Base-by-base conservation (phyloP, 208 protist genomes). In the Crithidia expoeki region DNA sequence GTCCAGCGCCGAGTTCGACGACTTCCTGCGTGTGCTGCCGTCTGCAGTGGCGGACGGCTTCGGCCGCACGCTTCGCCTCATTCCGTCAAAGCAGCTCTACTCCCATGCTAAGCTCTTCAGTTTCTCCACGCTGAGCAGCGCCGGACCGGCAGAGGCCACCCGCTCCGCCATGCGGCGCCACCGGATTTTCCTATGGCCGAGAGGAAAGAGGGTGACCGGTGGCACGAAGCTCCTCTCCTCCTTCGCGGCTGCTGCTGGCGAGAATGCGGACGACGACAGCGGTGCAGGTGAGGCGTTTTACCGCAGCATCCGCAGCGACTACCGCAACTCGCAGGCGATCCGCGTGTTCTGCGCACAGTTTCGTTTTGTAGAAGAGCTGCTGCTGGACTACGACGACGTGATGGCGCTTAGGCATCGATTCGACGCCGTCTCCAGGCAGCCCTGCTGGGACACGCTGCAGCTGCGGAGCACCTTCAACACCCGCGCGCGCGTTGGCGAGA, bases 331-430 rank as follows among this genome's bases (percentile, higher is more conserved):
- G 25, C 62, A 62, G 44, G 58, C 61, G 14, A 59, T 67, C 28
- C 57, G 68, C 40, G 36, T 36, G 14, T 67, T 80, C 65, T 82
- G 79, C 47, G 70, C 76, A 19, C 74, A 80, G 56, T 85, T 80
- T 40, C 84, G 84, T 57, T 86, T 85, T 65, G 80, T 91, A 46
- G 79, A 91, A 74, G 85, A 91, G 68, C 40, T 84, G 32, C 50
- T 88, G 62, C 53, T 79, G 28, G 80, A 91, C n/a, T 91, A 83
- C 79, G 76, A 86, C 53, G 81, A 91, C 56, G 76, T 78, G 23
- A 27, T 68, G 60, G 32, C 17, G 7, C 42, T 86, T 51, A 66
- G 85, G 40, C 32, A 59, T 14, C 66, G 56, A n/a, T 64, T 65
- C 57, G 67, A 55, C 30, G 42, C 46, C 5, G 12, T 17, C 0